Evolutionary conservation across 108 stramenopile species (phyloP).

Genomic region (Discostella stelligeroides): DNA sequence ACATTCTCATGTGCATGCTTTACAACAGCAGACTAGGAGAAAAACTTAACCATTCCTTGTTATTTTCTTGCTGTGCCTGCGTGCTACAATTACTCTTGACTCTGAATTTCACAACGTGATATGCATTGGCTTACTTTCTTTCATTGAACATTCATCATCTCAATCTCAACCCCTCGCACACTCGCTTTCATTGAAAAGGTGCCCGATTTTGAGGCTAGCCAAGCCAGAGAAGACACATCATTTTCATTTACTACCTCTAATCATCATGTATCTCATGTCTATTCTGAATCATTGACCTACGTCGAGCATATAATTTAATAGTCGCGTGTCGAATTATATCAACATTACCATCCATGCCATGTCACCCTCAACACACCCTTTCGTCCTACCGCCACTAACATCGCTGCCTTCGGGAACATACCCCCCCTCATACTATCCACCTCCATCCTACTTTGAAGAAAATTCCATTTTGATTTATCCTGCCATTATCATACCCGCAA

Average conservation of each 20-base stretch:
- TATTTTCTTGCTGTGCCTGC: conserved; percentile 19
- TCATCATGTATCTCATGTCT: conserved; percentile 1
- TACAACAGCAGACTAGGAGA: conserved; percentile 1
- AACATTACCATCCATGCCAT: too few relatives aligned
- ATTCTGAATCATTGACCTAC: too few relatives aligned
- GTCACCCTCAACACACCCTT: neutral
- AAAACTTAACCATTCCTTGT: neutral
- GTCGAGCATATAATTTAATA: too few relatives aligned
- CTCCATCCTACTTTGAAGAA: conserved; percentile 31
- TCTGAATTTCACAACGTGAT: neutral
- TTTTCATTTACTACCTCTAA: neutral
- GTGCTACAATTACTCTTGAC: conserved; percentile 5
- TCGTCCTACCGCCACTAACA: conserved; percentile 22
- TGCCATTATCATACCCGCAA: conserved; percentile 69
- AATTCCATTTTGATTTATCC: conserved; percentile 38
- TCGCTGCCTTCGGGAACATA: conserved; percentile 24
- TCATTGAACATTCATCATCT: too few relatives aligned
- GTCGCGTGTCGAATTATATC: too few relatives aligned
- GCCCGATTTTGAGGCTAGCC: neutral
- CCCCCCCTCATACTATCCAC: conserved; percentile 38
- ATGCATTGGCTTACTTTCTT: too few relatives aligned
- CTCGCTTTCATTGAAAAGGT: neutral
- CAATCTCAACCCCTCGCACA: too few relatives aligned
- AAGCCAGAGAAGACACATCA: neutral
- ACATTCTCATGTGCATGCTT: conserved; percentile 7